These are phyloP conservation scores for Lentinula lateritia DNA, from an alignment of 768 basidiomycete genomes.

Conservation along the genomic window DNA sequence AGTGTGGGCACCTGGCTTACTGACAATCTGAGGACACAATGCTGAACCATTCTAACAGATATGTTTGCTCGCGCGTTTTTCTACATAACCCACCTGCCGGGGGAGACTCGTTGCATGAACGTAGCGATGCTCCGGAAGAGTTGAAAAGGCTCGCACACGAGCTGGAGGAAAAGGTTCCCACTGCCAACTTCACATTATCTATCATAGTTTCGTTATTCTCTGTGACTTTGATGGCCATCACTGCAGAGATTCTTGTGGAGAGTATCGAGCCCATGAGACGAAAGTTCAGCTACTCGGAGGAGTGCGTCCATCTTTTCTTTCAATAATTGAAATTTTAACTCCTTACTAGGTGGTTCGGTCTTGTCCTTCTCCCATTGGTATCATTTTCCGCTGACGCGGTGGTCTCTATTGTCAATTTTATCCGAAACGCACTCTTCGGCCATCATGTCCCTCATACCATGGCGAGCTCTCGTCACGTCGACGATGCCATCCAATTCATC, in stretches of 20 bases:
- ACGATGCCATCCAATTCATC: constrained; percentile 43
- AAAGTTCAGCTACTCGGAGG: constrained; percentile 25
- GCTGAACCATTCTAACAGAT: background rate
- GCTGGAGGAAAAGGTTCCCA: constrained; percentile 19
- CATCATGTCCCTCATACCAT: constrained; percentile 26
- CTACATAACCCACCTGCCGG: constrained; percentile 34
- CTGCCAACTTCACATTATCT: constrained; percentile 34
- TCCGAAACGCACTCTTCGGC: constrained; percentile 18
- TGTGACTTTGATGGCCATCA: constrained; percentile 33
- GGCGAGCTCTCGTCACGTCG: constrained; percentile 38
- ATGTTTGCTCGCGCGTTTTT: constrained; percentile 14
- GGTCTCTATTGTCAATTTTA: constrained; percentile 32
- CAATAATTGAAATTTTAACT: background rate
- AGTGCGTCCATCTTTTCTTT: constrained; percentile 21
- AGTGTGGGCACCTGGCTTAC: constrained; percentile 20
- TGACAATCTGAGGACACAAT: background rate
- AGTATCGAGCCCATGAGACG: constrained; percentile 28
- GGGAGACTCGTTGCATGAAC: constrained; percentile 32
- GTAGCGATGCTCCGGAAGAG: constrained; percentile 22
- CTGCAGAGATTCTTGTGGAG: constrained; percentile 41
- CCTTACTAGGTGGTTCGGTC: constrained; percentile 37
- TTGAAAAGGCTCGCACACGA: constrained; percentile 9
- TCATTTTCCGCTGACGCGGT: constrained; percentile 42
- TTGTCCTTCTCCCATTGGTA: constrained; percentile 40
- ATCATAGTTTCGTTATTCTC: constrained; percentile 24